Evolutionary conservation across 768 basidiomycete species (phyloP).

Genomic region (Mycena rosella): DNA sequence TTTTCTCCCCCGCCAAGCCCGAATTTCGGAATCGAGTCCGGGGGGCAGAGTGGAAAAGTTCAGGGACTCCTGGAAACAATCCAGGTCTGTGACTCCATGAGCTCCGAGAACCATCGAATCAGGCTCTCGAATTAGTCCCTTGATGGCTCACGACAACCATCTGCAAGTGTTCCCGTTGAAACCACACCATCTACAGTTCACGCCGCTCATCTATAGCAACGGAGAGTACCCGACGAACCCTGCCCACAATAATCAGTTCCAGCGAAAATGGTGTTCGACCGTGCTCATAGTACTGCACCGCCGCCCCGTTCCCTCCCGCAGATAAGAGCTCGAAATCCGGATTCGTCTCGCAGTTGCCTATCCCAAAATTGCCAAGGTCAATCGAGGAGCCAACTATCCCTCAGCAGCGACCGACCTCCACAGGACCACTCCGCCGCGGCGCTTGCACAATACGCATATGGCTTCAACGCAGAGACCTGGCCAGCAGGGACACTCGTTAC

Average conservation of each 20-base stretch:
- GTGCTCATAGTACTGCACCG: slow-evolving; percentile 53
- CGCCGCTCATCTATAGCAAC: slow-evolving; percentile 40
- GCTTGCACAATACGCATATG: slow-evolving; percentile 57
- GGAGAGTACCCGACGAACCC: slow-evolving; percentile 8
- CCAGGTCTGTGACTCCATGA: slow-evolving; percentile 19
- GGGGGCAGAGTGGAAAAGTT: slow-evolving; percentile 43
- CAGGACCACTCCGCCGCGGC: slow-evolving; percentile 60
- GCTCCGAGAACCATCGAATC: slow-evolving; percentile 24
- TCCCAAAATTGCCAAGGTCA: not conserved
- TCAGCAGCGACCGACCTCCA: slow-evolving; percentile 51
- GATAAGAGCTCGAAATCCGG: slow-evolving; percentile 57
- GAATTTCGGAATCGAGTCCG: slow-evolving; percentile 38
- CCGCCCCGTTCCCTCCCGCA: slow-evolving; percentile 59
- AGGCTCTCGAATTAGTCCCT: slow-evolving; percentile 48
- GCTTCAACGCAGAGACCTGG: slow-evolving; percentile 55
- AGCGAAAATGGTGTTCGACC: not conserved
- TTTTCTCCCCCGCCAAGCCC: slow-evolving; percentile 38
- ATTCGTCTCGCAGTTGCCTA: slow-evolving; percentile 46
- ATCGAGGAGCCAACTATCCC: not conserved
- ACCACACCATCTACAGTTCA: slow-evolving; percentile 51
- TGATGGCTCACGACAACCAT: slow-evolving; percentile 53
- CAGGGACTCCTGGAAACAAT: slow-evolving; percentile 35
- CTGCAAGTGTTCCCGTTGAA: slow-evolving; percentile 52
- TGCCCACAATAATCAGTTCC: too few species aligned
- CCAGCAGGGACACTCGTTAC: slow-evolving; percentile 54